Evolutionary conservation across 2,329 filamentous ascomycete species (phyloP).

Genomic region (Xylaria sp.): DNA sequence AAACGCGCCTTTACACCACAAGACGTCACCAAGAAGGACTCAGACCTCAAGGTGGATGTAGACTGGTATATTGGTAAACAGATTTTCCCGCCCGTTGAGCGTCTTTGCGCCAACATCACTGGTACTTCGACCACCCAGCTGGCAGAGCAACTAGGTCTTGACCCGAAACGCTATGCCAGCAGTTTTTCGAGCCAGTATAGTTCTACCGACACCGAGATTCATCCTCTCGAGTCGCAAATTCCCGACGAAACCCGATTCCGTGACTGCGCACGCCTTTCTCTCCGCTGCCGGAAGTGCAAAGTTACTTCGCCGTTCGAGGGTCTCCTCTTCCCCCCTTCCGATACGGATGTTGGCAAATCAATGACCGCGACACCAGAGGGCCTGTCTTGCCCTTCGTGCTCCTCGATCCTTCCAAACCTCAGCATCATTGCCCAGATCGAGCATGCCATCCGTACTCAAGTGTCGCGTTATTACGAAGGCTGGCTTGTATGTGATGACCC

Average conservation of each 20-base stretch:
- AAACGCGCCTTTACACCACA: slow-evolving; percentile 86
- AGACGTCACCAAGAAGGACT: slow-evolving; percentile 74
- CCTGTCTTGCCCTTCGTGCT: slow-evolving; percentile 67
- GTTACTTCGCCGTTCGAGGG: slow-evolving; percentile 70
- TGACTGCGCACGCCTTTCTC: slow-evolving; percentile 66
- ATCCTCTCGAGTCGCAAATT: slow-evolving; percentile 89
- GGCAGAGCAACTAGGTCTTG: slow-evolving; percentile 88
- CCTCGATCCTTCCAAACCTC: slow-evolving; percentile 59
- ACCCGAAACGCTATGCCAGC: slow-evolving; percentile 79
- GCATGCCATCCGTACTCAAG: slow-evolving; percentile 70
- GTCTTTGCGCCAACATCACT: slow-evolving; percentile 90
- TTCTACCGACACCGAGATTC: slow-evolving; percentile 63
- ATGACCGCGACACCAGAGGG: slow-evolving; percentile 60
- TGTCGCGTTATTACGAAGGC: slow-evolving; percentile 82
- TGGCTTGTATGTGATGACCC: slow-evolving; percentile 89
- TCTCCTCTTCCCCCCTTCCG: slow-evolving; percentile 52
- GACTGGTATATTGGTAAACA: slow-evolving; percentile 98
- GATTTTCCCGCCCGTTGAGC: slow-evolving; percentile 95
- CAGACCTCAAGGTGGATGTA: slow-evolving; percentile 76
- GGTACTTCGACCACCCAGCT: slow-evolving; percentile 87
- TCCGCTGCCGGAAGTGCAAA: slow-evolving; percentile 80
- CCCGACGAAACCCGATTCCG: slow-evolving; percentile 86
- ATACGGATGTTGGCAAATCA: slow-evolving; percentile 8
- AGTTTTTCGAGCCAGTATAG: slow-evolving; percentile 43
- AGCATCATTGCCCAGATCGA: slow-evolving; percentile 84